A percentile compares a stretch with the other conserved stretches of the same genome.
These are phyloP conservation scores for Hsuehochloa calcarea DNA, from an alignment of 176 grass and related monocot genomes.

Conservation along the genomic window DNA sequence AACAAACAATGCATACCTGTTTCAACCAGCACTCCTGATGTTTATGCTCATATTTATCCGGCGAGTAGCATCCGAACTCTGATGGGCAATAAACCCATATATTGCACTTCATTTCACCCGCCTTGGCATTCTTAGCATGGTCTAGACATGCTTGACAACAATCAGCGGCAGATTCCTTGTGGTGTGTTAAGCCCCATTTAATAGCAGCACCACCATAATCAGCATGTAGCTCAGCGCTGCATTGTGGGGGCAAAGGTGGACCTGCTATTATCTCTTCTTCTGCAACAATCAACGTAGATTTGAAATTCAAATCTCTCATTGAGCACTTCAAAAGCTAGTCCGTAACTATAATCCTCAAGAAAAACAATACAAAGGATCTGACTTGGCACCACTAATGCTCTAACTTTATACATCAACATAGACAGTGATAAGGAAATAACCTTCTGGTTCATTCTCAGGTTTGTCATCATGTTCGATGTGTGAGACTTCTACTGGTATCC, in stretches of 20 bases:
- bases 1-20: constrained; percentile 53
- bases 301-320: neutral
- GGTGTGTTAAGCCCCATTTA: constrained; percentile 96
- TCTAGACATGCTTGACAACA: constrained; percentile 95
- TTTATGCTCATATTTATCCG: constrained; percentile 98
- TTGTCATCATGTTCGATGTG: constrained; percentile 73
- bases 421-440: constrained; percentile 42
- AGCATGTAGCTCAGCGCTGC: constrained; percentile 74
- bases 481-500: constrained; percentile 59
- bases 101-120: constrained; percentile 86
- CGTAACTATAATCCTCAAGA: neutral
- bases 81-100: constrained; percentile 99
- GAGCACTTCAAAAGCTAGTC: constrained; percentile 6
- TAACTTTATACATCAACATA: constrained; percentile 6
- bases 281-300: constrained; percentile 30
- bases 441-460: constrained; percentile 84
- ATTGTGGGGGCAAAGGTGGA: constrained; percentile 67
- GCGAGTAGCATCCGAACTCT: constrained; percentile 88
- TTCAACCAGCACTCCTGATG: constrained; percentile 99
- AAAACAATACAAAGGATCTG: neutral
- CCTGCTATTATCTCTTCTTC: constrained; percentile 90
- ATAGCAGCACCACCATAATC: constrained; percentile 87
- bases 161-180: constrained; percentile 87
- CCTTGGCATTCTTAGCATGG: constrained; percentile 79
- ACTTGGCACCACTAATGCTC: neutral